Evolutionary conservation across 2,329 filamentous ascomycete species (phyloP).

Genomic region (Thermomyces lanuginosus): DNA sequence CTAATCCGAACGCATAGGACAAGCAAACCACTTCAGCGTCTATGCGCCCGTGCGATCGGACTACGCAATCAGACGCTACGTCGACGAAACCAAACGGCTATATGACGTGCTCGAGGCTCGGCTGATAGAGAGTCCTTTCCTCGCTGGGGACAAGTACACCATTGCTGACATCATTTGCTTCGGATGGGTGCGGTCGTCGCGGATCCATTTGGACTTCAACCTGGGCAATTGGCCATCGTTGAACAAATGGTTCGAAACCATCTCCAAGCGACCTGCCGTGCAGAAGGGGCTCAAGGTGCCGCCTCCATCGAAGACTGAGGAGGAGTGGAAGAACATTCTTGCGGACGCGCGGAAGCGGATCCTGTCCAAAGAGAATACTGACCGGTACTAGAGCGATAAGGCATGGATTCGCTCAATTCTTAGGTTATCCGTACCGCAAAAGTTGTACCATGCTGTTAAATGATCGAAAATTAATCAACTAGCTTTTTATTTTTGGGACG

Average conservation of each 20-base stretch:
- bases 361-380: too few species aligned
- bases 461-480: too few species aligned
- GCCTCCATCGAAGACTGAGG: too few species aligned
- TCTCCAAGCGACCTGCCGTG: conserved; percentile 15
- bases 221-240: conserved; percentile 17
- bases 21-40: conserved; percentile 33
- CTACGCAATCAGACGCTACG: conserved; percentile 32
- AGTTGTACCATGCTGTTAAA: too few species aligned
- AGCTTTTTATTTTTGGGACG: too few species aligned
- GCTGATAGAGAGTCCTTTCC: conserved; percentile 23
- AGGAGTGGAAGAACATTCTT: too few species aligned
- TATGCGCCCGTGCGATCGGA: conserved; percentile 28
- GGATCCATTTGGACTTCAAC: conserved; percentile 14
- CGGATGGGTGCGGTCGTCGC: conserved; percentile 23
- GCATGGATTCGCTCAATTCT: too few species aligned
- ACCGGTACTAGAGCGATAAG: too few species aligned
- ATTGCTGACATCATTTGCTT: conserved; percentile 34
- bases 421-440: too few species aligned
- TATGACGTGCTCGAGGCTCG: conserved; percentile 31
- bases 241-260: conserved; percentile 16
- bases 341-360: too few species aligned
- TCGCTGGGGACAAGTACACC: conserved; percentile 31
- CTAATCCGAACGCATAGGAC: conserved; percentile 14
- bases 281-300: too few species aligned
- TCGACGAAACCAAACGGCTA: conserved; percentile 33